Conservation (phyloP, 495 filamentous ascomycete species). For the Annulohypoxylon moriforme region DNA sequence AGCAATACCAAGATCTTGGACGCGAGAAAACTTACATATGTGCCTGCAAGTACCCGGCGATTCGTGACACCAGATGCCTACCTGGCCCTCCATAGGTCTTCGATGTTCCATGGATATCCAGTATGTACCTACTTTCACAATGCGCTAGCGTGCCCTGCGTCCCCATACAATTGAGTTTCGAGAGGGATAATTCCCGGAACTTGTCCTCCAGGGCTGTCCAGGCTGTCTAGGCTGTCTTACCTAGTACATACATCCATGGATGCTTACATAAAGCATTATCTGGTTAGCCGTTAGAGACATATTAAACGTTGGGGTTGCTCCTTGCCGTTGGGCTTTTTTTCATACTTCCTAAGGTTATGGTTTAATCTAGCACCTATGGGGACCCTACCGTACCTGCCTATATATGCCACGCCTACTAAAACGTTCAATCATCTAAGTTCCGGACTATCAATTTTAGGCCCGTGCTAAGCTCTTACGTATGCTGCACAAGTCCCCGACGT, state of each 20-base stretch:
- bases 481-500: conserved; percentile 2
- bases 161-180: conserved; percentile 6
- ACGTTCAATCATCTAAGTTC: neutral
- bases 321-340: neutral
- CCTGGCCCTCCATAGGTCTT: no score
- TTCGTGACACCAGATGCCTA: conserved; percentile 11
- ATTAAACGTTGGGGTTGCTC: conserved; percentile 12
- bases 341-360: neutral
- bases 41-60: conserved; percentile 32
- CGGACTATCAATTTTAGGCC: neutral
- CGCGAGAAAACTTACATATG: conserved; percentile 1
- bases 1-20: conserved; percentile 35
- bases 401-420: neutral
- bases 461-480: conserved; percentile 13
- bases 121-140: neutral
- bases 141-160: conserved; percentile 16
- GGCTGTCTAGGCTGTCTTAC: neutral
- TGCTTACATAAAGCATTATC: conserved; percentile 4
- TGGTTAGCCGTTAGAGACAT: conserved; percentile 4
- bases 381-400: no score
- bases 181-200: neutral
- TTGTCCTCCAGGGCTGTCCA: neutral
- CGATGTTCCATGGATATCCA: neutral
- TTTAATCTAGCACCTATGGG: neutral
- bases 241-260: neutral